Percentiles rank a stretch among this genome's conserved stretches.
Evolutionary conservation across 2,329 filamentous ascomycete genomes (phyloP).

Genomic region (Apiospora koreana): DNA sequence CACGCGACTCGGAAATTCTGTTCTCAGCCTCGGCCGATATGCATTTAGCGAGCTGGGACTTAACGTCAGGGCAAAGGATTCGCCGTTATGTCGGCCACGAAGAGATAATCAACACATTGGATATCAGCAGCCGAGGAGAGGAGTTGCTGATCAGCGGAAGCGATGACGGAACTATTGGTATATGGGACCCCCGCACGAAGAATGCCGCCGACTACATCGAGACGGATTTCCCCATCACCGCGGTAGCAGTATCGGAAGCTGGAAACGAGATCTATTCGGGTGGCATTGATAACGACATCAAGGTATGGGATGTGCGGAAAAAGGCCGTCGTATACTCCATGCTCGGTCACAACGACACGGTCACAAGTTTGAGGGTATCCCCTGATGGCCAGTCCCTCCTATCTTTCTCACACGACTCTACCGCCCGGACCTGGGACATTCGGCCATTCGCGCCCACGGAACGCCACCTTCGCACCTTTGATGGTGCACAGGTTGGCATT

Average conservation of each 20-base stretch:
- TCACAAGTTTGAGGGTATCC: conserved; percentile 88
- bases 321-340: conserved; percentile 86
- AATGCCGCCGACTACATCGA: conserved; percentile 84
- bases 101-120: conserved; percentile 91
- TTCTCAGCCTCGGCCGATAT: conserved; percentile 94
- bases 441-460: conserved; percentile 90
- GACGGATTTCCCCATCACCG: conserved; percentile 90
- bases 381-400: conserved; percentile 88
- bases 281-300: conserved; percentile 95
- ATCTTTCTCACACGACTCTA: conserved; percentile 92
- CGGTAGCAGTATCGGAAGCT: conserved; percentile 86
- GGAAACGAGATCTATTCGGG: conserved; percentile 95
- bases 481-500: conserved; percentile 83
- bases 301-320: conserved; percentile 95
- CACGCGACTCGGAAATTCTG: conserved; percentile 85
- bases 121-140: conserved; percentile 85
- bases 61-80: conserved; percentile 89
- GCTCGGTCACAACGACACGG: conserved; percentile 85
- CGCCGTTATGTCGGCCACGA: conserved; percentile 91
- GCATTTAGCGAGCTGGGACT: conserved; percentile 92
- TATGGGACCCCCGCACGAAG: conserved; percentile 95
- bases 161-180: conserved; percentile 89
- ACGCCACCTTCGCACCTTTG: conserved; percentile 82
- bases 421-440: conserved; percentile 94
- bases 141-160: conserved; percentile 89